Evolutionary conservation across 768 basidiomycete genomes (phyloP), one percentile per base, ranked within the genome.

Genomic region (Phlebiopsis gigantea): DNA sequence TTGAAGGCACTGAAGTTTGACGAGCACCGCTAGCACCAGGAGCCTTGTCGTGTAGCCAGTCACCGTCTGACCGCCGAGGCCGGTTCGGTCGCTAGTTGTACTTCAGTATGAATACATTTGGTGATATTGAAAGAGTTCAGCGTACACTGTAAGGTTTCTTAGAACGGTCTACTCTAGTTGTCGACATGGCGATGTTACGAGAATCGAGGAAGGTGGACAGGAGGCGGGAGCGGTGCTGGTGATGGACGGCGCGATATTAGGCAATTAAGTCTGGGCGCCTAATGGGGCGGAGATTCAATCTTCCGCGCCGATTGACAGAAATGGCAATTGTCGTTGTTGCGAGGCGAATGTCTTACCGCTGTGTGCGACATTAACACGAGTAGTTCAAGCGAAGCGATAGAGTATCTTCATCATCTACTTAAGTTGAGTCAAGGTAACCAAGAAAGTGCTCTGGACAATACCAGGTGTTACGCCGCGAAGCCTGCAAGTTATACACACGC

Each of bases 21-120:
- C 65, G 53, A 17, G 62, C 64, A 46, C 58, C 62, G 48, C 67
- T 68, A 65, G 73, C 75, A 21, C 75, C 75, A 21, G 82, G 81
- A 46, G 84, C 85, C 69, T 79, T 84, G 79, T 91, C 89, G 71
- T 91, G 89, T 25, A 84, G 65, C 89, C 89, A 90, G 66, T 79
- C 78, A 56, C 82, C 85, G 43, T 88, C 84, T 22, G 75, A 73
- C 55, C 75, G 77, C 61, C 74, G 69, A 53, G 65, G 58, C 17
- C 79, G 74, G 57, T 74, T 64, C n/a, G 85, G 84, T 62, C 86
- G 83, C 86, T 87, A n/a, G n/a, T n/a, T n/a, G n/a, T n/a, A n/a
- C n/a, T n/a, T n/a, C n/a, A n/a, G n/a, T n/a, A n/a, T n/a, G n/a
- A n/a, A n/a, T n/a, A 55, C 63, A 24, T 24, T 21, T 24, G 21